These are phyloP conservation scores for Chrysosporium queenslandicum DNA, from an alignment of 2,329 filamentous ascomycete species.

Conservation along the genomic window DNA sequence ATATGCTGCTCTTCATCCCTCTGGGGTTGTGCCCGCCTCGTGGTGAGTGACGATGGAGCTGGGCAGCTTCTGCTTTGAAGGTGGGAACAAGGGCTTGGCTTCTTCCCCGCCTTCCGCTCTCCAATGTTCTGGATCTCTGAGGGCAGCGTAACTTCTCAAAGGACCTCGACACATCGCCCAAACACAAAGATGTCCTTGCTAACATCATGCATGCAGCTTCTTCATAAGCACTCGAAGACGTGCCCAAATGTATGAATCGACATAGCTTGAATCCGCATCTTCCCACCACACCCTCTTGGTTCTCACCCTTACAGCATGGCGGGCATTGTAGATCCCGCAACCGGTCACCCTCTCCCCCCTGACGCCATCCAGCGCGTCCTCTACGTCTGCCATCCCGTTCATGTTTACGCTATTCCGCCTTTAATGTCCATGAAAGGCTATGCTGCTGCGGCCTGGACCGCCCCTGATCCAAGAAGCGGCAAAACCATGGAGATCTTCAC, in stretches of 20 bases:
- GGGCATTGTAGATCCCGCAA: conserved; percentile 55
- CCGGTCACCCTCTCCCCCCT: conserved; percentile 55
- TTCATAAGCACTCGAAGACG: background rate
- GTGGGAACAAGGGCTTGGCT: too few relatives aligned
- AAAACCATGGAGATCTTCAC: conserved; percentile 71
- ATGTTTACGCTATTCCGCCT: conserved; percentile 82
- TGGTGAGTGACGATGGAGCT: too few relatives aligned
- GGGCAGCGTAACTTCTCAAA: too few relatives aligned
- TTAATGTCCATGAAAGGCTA: conserved; percentile 69
- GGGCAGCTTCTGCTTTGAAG: too few relatives aligned
- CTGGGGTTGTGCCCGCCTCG: too few relatives aligned
- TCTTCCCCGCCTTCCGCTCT: too few relatives aligned
- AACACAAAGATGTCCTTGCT: background rate
- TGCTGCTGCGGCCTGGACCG: conserved; percentile 66
- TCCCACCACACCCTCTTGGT: background rate
- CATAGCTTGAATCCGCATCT: background rate
- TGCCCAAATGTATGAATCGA: background rate
- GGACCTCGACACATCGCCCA: too few relatives aligned
- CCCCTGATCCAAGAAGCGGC: conserved; percentile 45
- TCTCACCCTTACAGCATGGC: background rate
- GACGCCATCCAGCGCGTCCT: conserved; percentile 79
- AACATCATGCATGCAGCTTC: background rate
- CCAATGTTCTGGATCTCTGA: too few relatives aligned
- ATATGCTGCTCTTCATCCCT: too few relatives aligned
- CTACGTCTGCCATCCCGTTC: conserved; percentile 62